Evolutionary conservation across 169 alveolate species (phyloP).

Genomic region (Cryptosporidium sp.): DNA sequence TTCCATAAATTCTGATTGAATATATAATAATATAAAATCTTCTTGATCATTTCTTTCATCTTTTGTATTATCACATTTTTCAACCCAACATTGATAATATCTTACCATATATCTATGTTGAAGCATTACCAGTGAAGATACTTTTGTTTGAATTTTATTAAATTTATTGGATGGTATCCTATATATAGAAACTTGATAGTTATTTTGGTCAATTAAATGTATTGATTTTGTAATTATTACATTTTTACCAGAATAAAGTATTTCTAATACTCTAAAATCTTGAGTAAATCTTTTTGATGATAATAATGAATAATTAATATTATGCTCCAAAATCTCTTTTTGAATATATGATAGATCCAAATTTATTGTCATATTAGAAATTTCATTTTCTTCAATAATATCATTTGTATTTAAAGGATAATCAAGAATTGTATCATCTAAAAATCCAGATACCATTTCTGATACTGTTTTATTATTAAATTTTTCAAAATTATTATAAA

Average conservation of each 20-base stretch:
- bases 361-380: not conserved
- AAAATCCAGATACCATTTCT: constrained; percentile 61
- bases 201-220: constrained; percentile 67
- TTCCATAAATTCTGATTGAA: constrained; percentile 65
- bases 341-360: not conserved
- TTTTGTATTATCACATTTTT: constrained; percentile 4
- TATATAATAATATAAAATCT: constrained; percentile 17
- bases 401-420: constrained; percentile 16
- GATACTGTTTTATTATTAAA: not conserved
- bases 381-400: not conserved
- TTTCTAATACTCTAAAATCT: constrained; percentile 40
- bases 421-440: constrained; percentile 64
- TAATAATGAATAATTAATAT: constrained; percentile 10
- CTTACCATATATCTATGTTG: constrained; percentile 67
- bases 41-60: constrained; percentile 19
- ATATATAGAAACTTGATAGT: constrained; percentile 45
- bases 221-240: constrained; percentile 43
- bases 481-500: not conserved
- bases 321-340: not conserved
- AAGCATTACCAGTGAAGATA: constrained; percentile 63
- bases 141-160: constrained; percentile 17
- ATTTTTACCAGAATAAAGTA: constrained; percentile 19
- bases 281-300: constrained; percentile 58
- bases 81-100: constrained; percentile 75
- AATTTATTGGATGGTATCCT: constrained; percentile 10